A percentile compares a stretch with the other conserved stretches of the same genome.
Conservation (phyloP, 768 basidiomycete species). For the Hypholoma fasciculare region DNA sequence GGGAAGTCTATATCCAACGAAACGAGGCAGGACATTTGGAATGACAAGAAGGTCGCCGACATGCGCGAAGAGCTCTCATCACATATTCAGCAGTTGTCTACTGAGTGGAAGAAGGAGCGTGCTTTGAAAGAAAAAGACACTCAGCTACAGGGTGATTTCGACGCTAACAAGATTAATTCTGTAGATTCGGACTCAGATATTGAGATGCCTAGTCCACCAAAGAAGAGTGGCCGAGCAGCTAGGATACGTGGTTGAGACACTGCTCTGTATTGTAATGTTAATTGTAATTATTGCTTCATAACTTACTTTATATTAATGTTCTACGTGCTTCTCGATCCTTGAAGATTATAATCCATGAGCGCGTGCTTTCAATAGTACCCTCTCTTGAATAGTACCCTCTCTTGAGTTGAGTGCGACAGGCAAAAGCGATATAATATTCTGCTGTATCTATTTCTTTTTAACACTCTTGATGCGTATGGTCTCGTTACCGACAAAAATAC, state of each 20-base stretch:
- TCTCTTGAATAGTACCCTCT: neutral
- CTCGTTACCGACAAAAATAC: conserved; percentile 93
- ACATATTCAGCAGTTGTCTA: conserved; percentile 49
- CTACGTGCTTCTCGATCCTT: neutral
- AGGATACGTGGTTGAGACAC: conserved; percentile 2
- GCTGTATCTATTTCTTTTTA: conserved; percentile 82
- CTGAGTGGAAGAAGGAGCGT: conserved; percentile 50
- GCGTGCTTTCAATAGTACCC: neutral
- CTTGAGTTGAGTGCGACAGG: neutral
- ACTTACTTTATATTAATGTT: neutral
- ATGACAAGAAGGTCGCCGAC: conserved; percentile 41
- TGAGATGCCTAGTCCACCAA: conserved; percentile 27
- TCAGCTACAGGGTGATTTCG: conserved; percentile 34
- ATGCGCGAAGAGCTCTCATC: conserved; percentile 46
- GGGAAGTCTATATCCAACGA: conserved; percentile 31
- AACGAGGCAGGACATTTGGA: conserved; percentile 52
- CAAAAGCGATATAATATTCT: neutral
- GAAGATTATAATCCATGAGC: neutral
- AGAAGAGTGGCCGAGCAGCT: conserved; percentile 3
- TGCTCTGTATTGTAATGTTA: neutral
- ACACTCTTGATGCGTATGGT: conserved; percentile 88
- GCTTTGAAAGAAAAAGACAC: conserved; percentile 37
- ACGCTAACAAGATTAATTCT: conserved; percentile 21
- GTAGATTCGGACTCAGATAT: conserved; percentile 43
- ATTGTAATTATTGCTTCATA: neutral